Evolutionary conservation across 2,329 filamentous ascomycete genomes (phyloP).

Genomic region (Fusarium solani-melongenae): DNA sequence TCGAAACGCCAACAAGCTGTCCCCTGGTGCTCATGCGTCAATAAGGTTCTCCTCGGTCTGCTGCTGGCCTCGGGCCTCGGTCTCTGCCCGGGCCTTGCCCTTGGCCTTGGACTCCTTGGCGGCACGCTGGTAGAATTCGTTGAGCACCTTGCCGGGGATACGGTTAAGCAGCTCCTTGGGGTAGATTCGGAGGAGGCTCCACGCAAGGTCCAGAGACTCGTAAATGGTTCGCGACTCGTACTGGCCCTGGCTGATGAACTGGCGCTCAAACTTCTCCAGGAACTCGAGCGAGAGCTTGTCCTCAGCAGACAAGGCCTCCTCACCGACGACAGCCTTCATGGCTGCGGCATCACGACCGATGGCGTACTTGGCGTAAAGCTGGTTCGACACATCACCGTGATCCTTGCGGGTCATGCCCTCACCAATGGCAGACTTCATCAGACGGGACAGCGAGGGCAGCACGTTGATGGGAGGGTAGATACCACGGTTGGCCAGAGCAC

Average conservation of each 20-base stretch:
- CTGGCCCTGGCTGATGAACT: conserved; percentile 90
- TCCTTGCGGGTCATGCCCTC: conserved; percentile 97
- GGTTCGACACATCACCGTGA: conserved; percentile 98
- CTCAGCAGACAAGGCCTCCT: conserved; percentile 94
- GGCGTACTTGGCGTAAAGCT: conserved; percentile 99
- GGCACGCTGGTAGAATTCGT: conserved; percentile 83
- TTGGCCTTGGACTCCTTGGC: conserved; percentile 72
- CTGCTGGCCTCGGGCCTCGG: conserved; percentile 51
- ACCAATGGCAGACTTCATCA: conserved; percentile 99
- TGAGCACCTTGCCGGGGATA: conserved; percentile 84
- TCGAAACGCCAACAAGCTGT: conserved; percentile 35
- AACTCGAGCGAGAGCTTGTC: conserved; percentile 99
- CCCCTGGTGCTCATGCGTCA: conserved; percentile 64
- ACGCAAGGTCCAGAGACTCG: conserved; percentile 95
- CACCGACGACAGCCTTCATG: conserved; percentile 99
- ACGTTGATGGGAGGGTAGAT: conserved; percentile 99
- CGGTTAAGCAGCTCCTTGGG: conserved; percentile 98
- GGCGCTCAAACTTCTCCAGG: conserved; percentile 96
- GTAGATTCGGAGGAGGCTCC: conserved; percentile 96
- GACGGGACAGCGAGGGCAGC: conserved; percentile 94
- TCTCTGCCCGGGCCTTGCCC: conserved; percentile 64
- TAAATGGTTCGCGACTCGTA: conserved; percentile 94
- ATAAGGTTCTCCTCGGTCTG: conserved; percentile 69
- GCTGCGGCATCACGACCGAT: conserved; percentile 97
- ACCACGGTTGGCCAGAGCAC: conserved; percentile 93